Evolutionary conservation across 2,329 filamentous ascomycete species (phyloP), one percentile per base, ranked within the genome.

Genomic region (Fusarium sp.): DNA sequence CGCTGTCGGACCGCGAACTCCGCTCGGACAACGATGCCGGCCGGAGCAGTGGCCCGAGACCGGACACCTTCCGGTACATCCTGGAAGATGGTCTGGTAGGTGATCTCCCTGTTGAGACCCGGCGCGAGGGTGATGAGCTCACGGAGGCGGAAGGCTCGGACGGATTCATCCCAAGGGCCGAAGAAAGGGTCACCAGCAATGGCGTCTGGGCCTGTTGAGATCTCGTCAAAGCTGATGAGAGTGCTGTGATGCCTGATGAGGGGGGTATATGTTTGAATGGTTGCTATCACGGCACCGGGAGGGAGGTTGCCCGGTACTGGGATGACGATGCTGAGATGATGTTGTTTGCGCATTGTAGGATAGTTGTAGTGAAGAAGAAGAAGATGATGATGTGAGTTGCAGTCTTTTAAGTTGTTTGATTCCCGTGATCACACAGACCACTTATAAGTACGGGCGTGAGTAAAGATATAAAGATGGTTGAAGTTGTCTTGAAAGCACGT

Each of bases 31-130:
- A 80, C 79, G 24, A 87, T 85, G 41, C 85, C 85, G 27, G 80
- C 85, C 4, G 82, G 80, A 6, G 85, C 85, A 45, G 84, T 80
- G 58, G 84, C 85, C 43, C 86, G 81, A 63, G 83, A 83, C n/a
- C 86, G 82, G 33, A 85, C 78, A 57, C 86, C 86, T 39, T 80
- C 77, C 24, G 80, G 79, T 35, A 84, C 82, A 68, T 78, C 81
- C 76, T 87, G 86, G 70, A 87, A 86, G 31, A 85, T 81, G 69
- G 84, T 84, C 6, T 83, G 83, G 67, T 87, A 83, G 61, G 73
- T 74, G 41, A 87, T 81, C 35, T 83, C 82, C 74, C 83, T 86
- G 56, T 75, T 80, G 27, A 85, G 71, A 54, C 85, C 83, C 1
- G 85, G 84, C 8, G 86, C 80, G 27, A 85, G 74, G 18, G 77